Base-by-base conservation (phyloP, 2,329 filamentous ascomycete species). In the Mycocentrospora acerina region DNA sequence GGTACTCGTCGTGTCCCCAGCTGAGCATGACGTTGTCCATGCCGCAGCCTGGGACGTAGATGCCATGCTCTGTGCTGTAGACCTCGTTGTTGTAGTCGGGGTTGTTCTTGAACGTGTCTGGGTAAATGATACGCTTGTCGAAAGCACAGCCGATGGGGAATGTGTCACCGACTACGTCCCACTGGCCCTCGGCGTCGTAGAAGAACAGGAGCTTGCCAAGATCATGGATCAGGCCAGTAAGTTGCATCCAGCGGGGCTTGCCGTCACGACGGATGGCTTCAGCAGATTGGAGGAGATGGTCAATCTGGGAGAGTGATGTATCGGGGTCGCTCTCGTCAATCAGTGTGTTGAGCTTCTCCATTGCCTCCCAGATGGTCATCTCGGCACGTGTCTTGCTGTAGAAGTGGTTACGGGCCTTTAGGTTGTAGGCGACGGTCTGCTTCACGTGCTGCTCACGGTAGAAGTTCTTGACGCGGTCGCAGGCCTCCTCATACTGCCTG, bases 311-410 rank as follows among this genome's bases (percentile, higher is more conserved):
- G 47, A 95, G 82, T 32, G 80, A 82, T 30, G 90, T 95, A 71
- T 95, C 89, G 2, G 90, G 90, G 72, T 95, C 90, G 14, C 85
- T 90, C 70, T 94, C 87, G 71, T 95, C 90, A 66, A 95, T 86
- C 35, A 95, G 79, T 0, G 86, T 89, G 77, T 95, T 88, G 60
- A 95, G 83, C 70, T 89, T 90, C 78, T 94, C 88, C 71, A 95
- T 93, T 14, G 90, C 90, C 66, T 94, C 77, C 90, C 89, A 95
- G 65, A 95, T 78, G 46, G 83, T 85, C 86, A 95, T 88, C 67
- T 86, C 78, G 12, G 85, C 81, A 37, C 86, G 81, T 2, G 79
- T 79, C 45, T 82, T 79, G 49, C 76, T 77, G 67, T 82, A 73
- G 72, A 89, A 88, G 37, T 78, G 72, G 54, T 85, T 82, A 38